Base-by-base conservation (phyloP, 176 grass and related monocot species). In the Ampelocalamus luodianensis region DNA sequence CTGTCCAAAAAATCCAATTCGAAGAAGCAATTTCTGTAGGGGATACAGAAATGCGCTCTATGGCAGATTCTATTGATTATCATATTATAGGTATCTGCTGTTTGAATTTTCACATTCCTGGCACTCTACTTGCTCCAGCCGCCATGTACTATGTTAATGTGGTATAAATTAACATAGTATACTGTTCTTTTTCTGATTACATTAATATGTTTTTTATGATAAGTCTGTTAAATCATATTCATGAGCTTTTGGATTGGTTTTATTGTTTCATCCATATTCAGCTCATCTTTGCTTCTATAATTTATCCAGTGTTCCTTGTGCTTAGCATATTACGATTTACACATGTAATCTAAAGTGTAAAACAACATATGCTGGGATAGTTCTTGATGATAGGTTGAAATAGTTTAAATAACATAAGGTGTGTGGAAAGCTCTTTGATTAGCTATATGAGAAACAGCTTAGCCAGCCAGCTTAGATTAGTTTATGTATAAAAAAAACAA, bases 1-100 rank as follows among this genome's bases (percentile, higher is more conserved):
- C 92, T 63, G 95, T 95, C 68, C 95, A 97, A 61, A 97, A 93
- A 76, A 86, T 97, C 58, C 79, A 89, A 69, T 97, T 97, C 37
- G 92, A 97, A 80, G 95, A 97, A 86, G 92, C 95, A 58, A 94
- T 97, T 90, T 76, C 90, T 54, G 89, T 90, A 59, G 74, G 86
- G 43, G 90, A 87, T 37, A 77, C 79, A 68, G 76, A 88, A 77
- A 90, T 26, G 64, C 45, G 65, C 23, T 87, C 82, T 55, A 56
- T 93, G 46, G 92, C 85, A 66, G 90, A 94, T 55, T 91, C 89
- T 65, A 87, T 97, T 11, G 92, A 97, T 87, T 97, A 94, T 71
- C 91, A 60, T 71, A 56, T 61, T 24, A 88, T 97, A 81, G 95
- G 95, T 94, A 88, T 77, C 17, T 74, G 23, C 1, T 61, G 6